Evolutionary conservation across 805 yeast species (phyloP).

Genomic region (Wickerhamomyces bovis): DNA sequence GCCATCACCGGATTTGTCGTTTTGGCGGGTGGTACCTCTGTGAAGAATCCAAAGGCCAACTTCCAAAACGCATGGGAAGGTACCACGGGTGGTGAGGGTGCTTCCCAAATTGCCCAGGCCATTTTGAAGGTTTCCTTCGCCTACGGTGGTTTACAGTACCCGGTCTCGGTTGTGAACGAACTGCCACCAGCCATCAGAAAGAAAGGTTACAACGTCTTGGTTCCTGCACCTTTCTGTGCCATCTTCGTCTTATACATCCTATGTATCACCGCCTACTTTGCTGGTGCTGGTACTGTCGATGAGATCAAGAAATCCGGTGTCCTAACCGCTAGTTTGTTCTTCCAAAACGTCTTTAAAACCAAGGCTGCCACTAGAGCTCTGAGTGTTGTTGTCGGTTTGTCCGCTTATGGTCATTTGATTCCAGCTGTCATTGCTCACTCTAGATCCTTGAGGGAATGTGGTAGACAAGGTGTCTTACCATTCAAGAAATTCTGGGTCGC

Average conservation of each 20-base stretch:
- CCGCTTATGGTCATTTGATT: slow-evolving; percentile 44
- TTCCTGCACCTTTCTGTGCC: slow-evolving; percentile 29
- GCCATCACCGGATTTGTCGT: slow-evolving; percentile 32
- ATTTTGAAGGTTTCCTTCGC: slow-evolving; percentile 39
- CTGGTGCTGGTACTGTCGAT: slow-evolving; percentile 24
- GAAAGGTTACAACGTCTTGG: slow-evolving; percentile 20
- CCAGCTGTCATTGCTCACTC: slow-evolving; percentile 46
- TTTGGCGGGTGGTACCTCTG: slow-evolving; percentile 31
- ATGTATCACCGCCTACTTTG: slow-evolving; percentile 30
- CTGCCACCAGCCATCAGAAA: slow-evolving; percentile 28
- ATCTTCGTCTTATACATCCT: slow-evolving; percentile 30
- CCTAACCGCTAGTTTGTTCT: slow-evolving; percentile 27
- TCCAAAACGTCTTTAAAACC: slow-evolving; percentile 28
- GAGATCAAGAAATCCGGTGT: slow-evolving; percentile 28
- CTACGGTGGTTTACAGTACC: slow-evolving; percentile 36
- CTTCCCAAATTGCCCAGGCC: slow-evolving; percentile 32
- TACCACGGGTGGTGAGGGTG: slow-evolving; percentile 36
- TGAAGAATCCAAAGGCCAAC: slow-evolving; percentile 27
- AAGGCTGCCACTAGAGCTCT: slow-evolving; percentile 38
- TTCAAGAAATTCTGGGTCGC: slow-evolving; percentile 39
- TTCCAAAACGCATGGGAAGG: slow-evolving; percentile 35
- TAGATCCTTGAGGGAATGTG: slow-evolving; percentile 43
- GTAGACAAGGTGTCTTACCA: slow-evolving; percentile 46
- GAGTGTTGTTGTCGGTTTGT: slow-evolving; percentile 41
- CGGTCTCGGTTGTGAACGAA: slow-evolving; percentile 32